Evolutionary conservation across 208 protist species (phyloP), one percentile per base, ranked within the genome.

Genomic region (Histomonas meleagridis): DNA sequence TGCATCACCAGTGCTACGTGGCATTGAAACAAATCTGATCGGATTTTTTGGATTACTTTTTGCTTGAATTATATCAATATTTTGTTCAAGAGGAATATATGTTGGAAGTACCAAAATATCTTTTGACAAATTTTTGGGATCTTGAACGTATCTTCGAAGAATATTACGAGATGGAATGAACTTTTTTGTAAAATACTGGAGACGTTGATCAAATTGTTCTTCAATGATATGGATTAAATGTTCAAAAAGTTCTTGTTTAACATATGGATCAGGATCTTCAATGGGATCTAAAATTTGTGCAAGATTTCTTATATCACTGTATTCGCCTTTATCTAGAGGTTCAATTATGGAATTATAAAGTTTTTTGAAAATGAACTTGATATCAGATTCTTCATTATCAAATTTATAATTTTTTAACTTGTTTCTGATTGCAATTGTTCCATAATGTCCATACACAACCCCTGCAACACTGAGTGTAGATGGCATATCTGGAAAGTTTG

Each of bases 241-340:
- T 86, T 86, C 76, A 55, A 86, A 46, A 55, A 43, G 18, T 86
- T 86, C 76, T 55, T 86, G 76, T 38, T 86, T 86, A 51, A 86
- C 76, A 38, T 38, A 4, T 86, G 76, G 76, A 86, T 86, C 76
- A 51, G 40, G 76, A 55, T 86, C 76, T 57, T 86, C 76, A 38
- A 46, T 51, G 32, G 76, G 76, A 55, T 86, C 76, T 18, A 86
- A 18, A 32, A 23, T 51, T 38, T 14, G 7, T 35, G 76, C 40
- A 7, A 86, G 46, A 35, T 48, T 18, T 26, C 5, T 51, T 2
- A 86, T 32, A 55, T 86, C 76, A 46, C 76, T 51, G 26, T 86
- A 65, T n/a, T 65, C 76, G 32, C n/a, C 26, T 16, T 9, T 55
- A 26, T 86, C 76, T 18, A 86, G 46, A 43, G 76, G 76, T 16